These are phyloP conservation scores for Microbotryum silenes-acaulis DNA, from an alignment of 1,284 basidiomycete species.

Conservation along the genomic window DNA sequence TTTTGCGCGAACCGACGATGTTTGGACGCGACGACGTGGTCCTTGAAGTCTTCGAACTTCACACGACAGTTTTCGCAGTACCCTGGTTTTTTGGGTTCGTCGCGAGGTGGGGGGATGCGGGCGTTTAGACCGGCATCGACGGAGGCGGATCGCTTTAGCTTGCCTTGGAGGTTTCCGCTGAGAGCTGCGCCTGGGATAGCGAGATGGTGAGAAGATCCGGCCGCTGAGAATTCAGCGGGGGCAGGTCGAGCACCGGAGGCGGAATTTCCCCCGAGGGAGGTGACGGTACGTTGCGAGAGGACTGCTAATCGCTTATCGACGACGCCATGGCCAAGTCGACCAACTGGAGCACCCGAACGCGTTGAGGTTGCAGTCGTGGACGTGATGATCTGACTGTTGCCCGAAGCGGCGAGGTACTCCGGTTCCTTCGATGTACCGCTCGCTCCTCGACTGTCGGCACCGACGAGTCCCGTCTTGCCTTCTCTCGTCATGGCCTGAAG, in stretches of 20 bases:
- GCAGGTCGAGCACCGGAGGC: constrained; percentile 2
- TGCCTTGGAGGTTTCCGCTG: neutral
- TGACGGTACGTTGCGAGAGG: constrained; percentile 33
- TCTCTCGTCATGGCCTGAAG: constrained; percentile 14
- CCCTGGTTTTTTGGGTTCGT: constrained; percentile 78
- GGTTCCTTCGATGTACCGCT: constrained; percentile 1
- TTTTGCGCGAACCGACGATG: constrained; percentile 83
- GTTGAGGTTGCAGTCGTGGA: constrained; percentile 79
- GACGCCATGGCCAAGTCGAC: constrained; percentile 10
- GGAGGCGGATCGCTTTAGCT: constrained; percentile 29
- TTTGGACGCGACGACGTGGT: constrained; percentile 67
- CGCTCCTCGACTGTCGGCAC: neutral
- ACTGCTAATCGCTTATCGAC: constrained; percentile 35
- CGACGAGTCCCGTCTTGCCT: neutral
- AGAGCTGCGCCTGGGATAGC: too few species aligned
- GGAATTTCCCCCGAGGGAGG: constrained; percentile 38
- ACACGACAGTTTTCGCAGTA: constrained; percentile 96
- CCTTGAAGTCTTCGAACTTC: constrained; percentile 82
- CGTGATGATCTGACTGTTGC: constrained; percentile 88
- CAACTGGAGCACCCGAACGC: constrained; percentile 30
- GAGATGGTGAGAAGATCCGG: too few species aligned
- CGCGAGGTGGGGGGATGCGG: constrained; percentile 13
- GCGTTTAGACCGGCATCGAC: constrained; percentile 38
- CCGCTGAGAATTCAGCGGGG: neutral
- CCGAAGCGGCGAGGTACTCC: constrained; percentile 76